A percentile compares a stretch with the other conserved stretches of the same genome.
phyloP scores from a whole-genome alignment of 768 basidiomycete species.

The Psilocybe azurescens region DNA sequence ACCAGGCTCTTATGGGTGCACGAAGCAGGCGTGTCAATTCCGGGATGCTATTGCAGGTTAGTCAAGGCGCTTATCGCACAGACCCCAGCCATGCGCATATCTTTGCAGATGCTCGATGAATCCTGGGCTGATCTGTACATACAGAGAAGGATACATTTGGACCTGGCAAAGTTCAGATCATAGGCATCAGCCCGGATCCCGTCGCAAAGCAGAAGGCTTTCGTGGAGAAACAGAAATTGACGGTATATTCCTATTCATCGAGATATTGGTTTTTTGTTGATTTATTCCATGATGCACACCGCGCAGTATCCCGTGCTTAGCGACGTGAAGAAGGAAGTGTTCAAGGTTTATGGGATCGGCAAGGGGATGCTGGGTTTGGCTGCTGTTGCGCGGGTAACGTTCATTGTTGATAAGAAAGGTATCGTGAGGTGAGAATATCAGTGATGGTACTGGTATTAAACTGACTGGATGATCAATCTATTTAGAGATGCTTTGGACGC shows the following conservation, averaged over 20 bases:
- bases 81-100: too few relatives aligned
- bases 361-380: slow-evolving; percentile 72
- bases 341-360: slow-evolving; percentile 69
- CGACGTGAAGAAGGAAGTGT: slow-evolving; percentile 65
- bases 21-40: slow-evolving; percentile 82
- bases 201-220: slow-evolving; percentile 78
- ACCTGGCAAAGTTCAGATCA: slow-evolving; percentile 62
- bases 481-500: slow-evolving; percentile 63
- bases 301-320: slow-evolving; percentile 79
- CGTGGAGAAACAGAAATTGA: slow-evolving; percentile 71
- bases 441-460: neutral
- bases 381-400: slow-evolving; percentile 67
- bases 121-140: neutral
- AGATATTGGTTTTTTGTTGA: neutral
- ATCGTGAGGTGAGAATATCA: slow-evolving; percentile 55
- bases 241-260: slow-evolving; percentile 44
- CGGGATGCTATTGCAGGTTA: slow-evolving; percentile 76
- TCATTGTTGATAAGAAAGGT: slow-evolving; percentile 77
- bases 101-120: too few relatives aligned
- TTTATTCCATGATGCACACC: neutral
- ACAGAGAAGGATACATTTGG: slow-evolving; percentile 71
- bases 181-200: slow-evolving; percentile 78
- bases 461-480: slow-evolving; percentile 8
- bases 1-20: slow-evolving; percentile 77
- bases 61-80: slow-evolving; percentile 26